phyloP scores from a whole-genome alignment of 1,284 basidiomycete genomes.

The Clitocybe nebularis region DNA sequence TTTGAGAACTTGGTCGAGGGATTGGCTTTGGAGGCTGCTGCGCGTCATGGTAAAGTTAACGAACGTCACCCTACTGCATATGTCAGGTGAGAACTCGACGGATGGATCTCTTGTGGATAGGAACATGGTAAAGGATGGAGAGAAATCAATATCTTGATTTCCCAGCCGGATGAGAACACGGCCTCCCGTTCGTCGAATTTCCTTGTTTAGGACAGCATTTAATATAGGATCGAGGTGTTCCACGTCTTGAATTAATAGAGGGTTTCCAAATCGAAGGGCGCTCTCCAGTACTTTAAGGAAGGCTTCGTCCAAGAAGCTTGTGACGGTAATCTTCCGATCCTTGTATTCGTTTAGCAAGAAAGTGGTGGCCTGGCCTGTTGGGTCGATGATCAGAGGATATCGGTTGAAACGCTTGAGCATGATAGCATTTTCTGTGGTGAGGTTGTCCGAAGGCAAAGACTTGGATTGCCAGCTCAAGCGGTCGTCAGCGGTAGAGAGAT shows the following conservation, averaged over 20 bases:
- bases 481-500: constrained; percentile 96
- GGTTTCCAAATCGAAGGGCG: constrained; percentile 98
- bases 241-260: constrained; percentile 95
- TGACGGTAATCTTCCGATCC: constrained; percentile 95
- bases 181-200: constrained; percentile 92
- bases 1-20: constrained; percentile 94
- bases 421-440: constrained; percentile 98
- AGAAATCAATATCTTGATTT: constrained; percentile 99
- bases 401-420: constrained; percentile 98
- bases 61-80: constrained; percentile 98
- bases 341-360: constrained; percentile 96
- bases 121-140: constrained; percentile 99
- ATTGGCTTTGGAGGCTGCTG: constrained; percentile 97
- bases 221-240: constrained; percentile 98
- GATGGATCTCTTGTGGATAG: constrained; percentile 96
- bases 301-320: constrained; percentile 97
- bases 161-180: constrained; percentile 97
- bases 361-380: constrained; percentile 95
- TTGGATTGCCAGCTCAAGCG: constrained; percentile 95
- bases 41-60: constrained; percentile 99
- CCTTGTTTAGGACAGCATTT: constrained; percentile 96
- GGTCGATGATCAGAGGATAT: constrained; percentile 97
- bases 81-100: constrained; percentile 96
- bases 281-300: constrained; percentile 99
- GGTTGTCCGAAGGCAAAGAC: constrained; percentile 89